Conservation (phyloP, 345 rosid genomes). For the Clausena lansium region DNA sequence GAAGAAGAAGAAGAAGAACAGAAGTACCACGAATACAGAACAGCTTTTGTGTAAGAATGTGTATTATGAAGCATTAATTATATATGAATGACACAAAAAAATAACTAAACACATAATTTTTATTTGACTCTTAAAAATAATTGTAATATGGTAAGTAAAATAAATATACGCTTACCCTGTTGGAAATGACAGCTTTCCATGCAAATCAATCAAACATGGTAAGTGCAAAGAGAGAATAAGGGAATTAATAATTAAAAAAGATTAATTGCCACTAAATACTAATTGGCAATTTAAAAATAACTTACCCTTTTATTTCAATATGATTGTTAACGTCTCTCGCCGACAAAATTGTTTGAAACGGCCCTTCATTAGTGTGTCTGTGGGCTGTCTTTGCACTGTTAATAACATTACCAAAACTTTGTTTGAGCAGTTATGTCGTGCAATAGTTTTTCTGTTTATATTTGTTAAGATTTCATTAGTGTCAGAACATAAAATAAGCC, state of each 20-base stretch:
- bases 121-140: constrained; percentile 6
- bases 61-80: constrained; percentile 54
- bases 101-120: constrained; percentile 15
- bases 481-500: constrained; percentile 12
- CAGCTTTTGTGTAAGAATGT: constrained; percentile 39
- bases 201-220: constrained; percentile 21
- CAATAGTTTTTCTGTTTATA: not conserved
- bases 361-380: constrained; percentile 16
- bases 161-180: not conserved
- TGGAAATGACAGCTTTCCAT: constrained; percentile 38
- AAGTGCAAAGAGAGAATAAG: constrained; percentile 20
- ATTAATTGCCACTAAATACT: constrained; percentile 27
- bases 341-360: constrained; percentile 65
- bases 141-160: constrained; percentile 18
- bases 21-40: constrained; percentile 35
- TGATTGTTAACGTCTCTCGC: constrained; percentile 59
- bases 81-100: constrained; percentile 45
- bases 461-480: constrained; percentile 18
- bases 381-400: not conserved
- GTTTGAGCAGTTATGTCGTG: not conserved
- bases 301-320: constrained; percentile 14
- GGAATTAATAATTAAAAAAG: constrained; percentile 9
- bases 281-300: not conserved
- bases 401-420: constrained; percentile 9
- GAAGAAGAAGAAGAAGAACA: constrained; percentile 9